phyloP scores from a whole-genome alignment of 2,329 filamentous ascomycete species.

The Arthrobotrys sphaeroides region DNA sequence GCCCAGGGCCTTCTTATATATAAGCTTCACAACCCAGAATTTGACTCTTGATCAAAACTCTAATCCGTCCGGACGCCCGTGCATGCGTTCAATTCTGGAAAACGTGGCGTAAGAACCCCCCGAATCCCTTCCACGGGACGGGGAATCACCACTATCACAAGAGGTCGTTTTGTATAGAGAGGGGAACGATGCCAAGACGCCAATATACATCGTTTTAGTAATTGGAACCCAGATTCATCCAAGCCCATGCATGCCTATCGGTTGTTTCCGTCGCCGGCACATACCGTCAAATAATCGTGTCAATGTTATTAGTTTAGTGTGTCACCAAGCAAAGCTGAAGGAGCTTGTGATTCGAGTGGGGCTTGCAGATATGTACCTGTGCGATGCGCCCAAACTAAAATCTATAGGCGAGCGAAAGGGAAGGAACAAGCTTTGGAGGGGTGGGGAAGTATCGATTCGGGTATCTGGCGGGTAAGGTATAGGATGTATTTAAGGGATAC shows the following conservation, averaged over 20 bases:
- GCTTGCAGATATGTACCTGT: too few relatives aligned
- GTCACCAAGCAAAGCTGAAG: background rate
- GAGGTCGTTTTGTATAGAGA: too few relatives aligned
- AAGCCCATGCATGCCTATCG: background rate
- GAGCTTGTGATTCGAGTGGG: background rate
- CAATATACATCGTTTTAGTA: too few relatives aligned
- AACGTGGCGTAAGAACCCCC: background rate
- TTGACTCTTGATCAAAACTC: background rate
- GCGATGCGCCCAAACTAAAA: too few relatives aligned
- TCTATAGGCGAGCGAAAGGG: too few relatives aligned
- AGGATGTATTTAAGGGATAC: too few relatives aligned
- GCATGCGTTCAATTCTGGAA: background rate
- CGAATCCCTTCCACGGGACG: background rate
- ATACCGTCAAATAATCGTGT: background rate
- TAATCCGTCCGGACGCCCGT: background rate
- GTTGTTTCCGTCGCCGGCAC: constrained; percentile 2
- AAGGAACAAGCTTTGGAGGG: too few relatives aligned
- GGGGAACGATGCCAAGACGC: constrained; percentile 4
- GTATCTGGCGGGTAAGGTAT: too few relatives aligned
- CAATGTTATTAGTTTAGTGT: background rate
- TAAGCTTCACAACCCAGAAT: background rate
- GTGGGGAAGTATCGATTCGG: too few relatives aligned
- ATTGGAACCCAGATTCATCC: background rate
- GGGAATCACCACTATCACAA: background rate
- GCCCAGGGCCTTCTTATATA: background rate